These are phyloP conservation scores for Clarireedia monteithiana DNA, from an alignment of 2,329 filamentous ascomycete genomes.

Conservation along the genomic window DNA sequence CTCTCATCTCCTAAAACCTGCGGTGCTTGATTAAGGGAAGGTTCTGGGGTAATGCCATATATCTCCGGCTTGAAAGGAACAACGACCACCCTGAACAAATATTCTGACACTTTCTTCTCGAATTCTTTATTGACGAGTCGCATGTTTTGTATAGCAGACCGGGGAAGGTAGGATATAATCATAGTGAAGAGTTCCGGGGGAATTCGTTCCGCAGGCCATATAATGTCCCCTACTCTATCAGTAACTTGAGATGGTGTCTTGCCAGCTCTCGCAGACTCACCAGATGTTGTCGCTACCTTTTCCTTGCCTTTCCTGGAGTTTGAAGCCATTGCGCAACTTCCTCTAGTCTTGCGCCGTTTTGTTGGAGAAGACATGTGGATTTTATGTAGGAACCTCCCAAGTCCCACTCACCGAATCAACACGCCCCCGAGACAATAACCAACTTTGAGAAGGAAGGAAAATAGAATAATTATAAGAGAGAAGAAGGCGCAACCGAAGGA, in stretches of 20 bases:
- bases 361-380: conserved; percentile 12
- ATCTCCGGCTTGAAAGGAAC: conserved; percentile 59
- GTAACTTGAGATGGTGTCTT: not conserved
- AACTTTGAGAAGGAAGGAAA: too few species aligned
- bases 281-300: not conserved
- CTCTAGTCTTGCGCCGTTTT: conserved; percentile 22
- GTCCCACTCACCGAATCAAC: too few species aligned
- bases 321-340: conserved; percentile 1
- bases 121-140: conserved; percentile 54
- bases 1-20: not conserved
- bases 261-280: not conserved
- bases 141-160: conserved; percentile 50
- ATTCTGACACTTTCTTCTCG: conserved; percentile 47
- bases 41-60: conserved; percentile 42
- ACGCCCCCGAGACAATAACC: too few species aligned
- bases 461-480: too few species aligned
- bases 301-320: conserved; percentile 7
- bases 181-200: conserved; percentile 56
- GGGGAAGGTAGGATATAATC: conserved; percentile 47
- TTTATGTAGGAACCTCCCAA: not conserved
- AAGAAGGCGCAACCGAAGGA: not conserved
- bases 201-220: conserved; percentile 36
- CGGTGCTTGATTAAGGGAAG: not conserved
- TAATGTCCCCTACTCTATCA: conserved; percentile 7
- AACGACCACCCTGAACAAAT: conserved; percentile 55